Conservation (phyloP, 192 early-diverging fungal species). For the Spizellomyces sp. region DNA sequence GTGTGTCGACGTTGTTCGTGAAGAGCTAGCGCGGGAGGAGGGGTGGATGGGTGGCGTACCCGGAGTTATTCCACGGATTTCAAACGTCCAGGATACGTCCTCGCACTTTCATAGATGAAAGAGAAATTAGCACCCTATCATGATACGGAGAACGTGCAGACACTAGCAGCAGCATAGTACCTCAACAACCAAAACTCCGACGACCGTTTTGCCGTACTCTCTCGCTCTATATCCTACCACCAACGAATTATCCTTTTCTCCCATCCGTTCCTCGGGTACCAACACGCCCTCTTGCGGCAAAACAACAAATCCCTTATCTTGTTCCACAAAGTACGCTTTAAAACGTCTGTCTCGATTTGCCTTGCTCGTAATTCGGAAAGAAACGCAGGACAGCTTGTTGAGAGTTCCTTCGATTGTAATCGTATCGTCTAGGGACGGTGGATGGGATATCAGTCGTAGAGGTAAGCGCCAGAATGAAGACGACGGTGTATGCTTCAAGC, state of each 20-base stretch:
- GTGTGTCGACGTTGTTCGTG: neutral
- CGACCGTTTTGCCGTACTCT: conserved; percentile 44
- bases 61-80: conserved; percentile 32
- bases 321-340: conserved; percentile 41
- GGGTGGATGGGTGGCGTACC: neutral
- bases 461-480: conserved; percentile 42
- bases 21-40: neutral
- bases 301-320: conserved; percentile 31
- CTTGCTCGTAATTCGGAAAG: conserved; percentile 45
- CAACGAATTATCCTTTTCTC: conserved; percentile 44
- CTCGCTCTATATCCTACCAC: conserved; percentile 45
- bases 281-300: conserved; percentile 41
- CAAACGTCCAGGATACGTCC: conserved; percentile 37
- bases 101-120: conserved; percentile 13
- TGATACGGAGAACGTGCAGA: neutral
- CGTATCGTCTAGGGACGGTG: conserved; percentile 50
- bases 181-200: conserved; percentile 51
- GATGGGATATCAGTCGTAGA: conserved; percentile 37
- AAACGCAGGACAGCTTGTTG: conserved; percentile 48
- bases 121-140: neutral
- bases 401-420: conserved; percentile 53
- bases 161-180: conserved; percentile 19
- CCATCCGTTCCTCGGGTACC: conserved; percentile 30
- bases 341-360: conserved; percentile 30
- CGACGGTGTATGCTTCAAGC: conserved; percentile 37